Evolutionary conservation across 495 filamentous ascomycete species (phyloP), one percentile per base, ranked within the genome.

Genomic region (Hypoxylon crocopeplum): DNA sequence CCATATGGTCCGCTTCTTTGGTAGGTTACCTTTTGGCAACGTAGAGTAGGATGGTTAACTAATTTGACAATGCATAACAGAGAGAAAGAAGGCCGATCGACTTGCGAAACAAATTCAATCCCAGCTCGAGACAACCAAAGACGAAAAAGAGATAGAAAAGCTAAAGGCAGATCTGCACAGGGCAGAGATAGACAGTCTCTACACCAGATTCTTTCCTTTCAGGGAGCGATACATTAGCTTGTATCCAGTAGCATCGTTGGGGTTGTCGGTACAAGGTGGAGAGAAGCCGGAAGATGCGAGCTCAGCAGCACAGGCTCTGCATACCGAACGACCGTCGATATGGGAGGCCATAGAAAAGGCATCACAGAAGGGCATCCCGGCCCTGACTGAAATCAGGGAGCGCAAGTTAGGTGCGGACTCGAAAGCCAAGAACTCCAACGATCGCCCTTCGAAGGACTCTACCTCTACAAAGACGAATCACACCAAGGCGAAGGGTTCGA

Each of bases 1-100:
- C 68, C 93, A 97, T 69, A 96, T 94, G 84, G 89, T 97, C 19
- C 80, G 94, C 41, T 98, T 98, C 70, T 90, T 88, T 81, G 82
- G 92, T 90, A 72, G 80, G 68, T 11, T n/a, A 5, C 7, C 12
- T 19, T 5, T 33, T 11, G 1, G 1, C 13, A 2, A 45, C 25
- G 5, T 5, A n/a, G n/a, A 40, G 13, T 34, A 33, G 17, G 16
- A 50, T 34, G 19, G 15, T 36, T 8, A 1, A 25, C 50, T 1
- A 7, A 17, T 27, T 42, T 62, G 32, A 56, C 13, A 13, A 10
- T 29, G 33, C n/a, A 30, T 13, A 47, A 13, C 64, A 95, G 93
- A 97, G 59, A 82, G 90, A 25, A 89, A 96, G 74, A 95, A 93
- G 67, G 92, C 92, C 13, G 85, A 76, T 15, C 82, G 92, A 54